Evolutionary conservation across 2,329 filamentous ascomycete genomes (phyloP).

Genomic region (Fusarium devonianum): DNA sequence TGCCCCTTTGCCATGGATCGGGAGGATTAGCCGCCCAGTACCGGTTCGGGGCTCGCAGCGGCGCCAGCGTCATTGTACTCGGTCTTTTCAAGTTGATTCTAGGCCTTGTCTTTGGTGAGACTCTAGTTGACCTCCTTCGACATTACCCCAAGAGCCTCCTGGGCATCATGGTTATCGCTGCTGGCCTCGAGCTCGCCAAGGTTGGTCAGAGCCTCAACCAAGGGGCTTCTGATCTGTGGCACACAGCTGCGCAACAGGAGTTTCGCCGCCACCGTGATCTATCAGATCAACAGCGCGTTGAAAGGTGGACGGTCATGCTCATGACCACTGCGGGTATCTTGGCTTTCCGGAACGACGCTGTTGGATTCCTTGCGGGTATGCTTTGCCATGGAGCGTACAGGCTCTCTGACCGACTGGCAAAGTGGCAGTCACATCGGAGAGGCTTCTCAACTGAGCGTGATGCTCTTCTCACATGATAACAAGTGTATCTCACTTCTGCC

Average conservation of each 20-base stretch:
- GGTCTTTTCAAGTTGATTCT: constrained; percentile 78
- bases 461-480: constrained; percentile 43
- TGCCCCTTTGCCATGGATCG: constrained; percentile 94
- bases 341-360: constrained; percentile 87
- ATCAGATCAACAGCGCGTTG: constrained; percentile 71
- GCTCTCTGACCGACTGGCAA: constrained; percentile 52
- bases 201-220: constrained; percentile 86
- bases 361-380: constrained; percentile 85
- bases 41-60: constrained; percentile 88
- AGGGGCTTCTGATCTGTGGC: constrained; percentile 67
- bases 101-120: constrained; percentile 77
- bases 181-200: constrained; percentile 85
- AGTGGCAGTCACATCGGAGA: constrained; percentile 44
- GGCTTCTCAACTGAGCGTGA: constrained; percentile 41
- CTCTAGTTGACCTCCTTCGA: constrained; percentile 73
- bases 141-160: constrained; percentile 79
- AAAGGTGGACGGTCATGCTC: constrained; percentile 89
- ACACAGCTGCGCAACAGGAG: constrained; percentile 52
- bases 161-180: constrained; percentile 88
- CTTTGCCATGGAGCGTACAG: constrained; percentile 76
- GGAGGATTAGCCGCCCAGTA: constrained; percentile 91
- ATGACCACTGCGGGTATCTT: constrained; percentile 83
- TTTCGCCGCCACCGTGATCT: constrained; percentile 59
- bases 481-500: background rate
- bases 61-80: constrained; percentile 81